phyloP scores from a whole-genome alignment of 2,329 filamentous ascomycete species.

The Colletotrichum camelliae region DNA sequence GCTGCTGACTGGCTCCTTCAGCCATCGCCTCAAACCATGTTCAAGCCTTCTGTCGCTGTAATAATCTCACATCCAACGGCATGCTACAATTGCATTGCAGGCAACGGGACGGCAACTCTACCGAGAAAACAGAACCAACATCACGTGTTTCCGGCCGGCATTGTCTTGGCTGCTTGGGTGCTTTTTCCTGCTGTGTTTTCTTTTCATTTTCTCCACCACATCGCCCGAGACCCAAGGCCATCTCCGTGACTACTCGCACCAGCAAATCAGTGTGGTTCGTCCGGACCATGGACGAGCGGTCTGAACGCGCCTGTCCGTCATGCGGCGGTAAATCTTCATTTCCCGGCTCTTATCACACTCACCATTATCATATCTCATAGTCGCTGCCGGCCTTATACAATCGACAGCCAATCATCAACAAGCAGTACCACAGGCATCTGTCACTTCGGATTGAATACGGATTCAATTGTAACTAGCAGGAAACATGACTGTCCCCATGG shows the following conservation, averaged over 20 bases:
- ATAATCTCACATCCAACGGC: not conserved
- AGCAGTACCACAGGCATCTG: not conserved
- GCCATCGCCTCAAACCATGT: not conserved
- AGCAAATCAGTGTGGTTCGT: not conserved
- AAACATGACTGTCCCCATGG: not conserved
- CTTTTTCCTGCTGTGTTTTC: not conserved
- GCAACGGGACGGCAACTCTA: not conserved
- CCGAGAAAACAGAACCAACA: not conserved
- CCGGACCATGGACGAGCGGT: conserved; percentile 1
- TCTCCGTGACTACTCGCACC: not conserved
- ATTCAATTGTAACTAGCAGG: not conserved
- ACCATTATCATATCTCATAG: not conserved
- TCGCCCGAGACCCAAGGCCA: not conserved
- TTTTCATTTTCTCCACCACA: not conserved
- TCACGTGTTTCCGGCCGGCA: not conserved
- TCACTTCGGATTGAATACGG: not conserved
- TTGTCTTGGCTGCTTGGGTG: not conserved
- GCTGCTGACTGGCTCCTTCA: not conserved
- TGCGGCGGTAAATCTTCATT: conserved; percentile 3
- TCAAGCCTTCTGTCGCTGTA: not conserved
- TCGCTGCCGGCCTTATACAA: not conserved
- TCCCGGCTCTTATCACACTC: not conserved
- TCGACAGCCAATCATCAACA: not conserved
- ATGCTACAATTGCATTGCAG: not conserved
- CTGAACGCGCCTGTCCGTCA: conserved; percentile 1